Evolutionary conservation across 73 alveolate species (phyloP).

Genomic region (Symbiodinium pilosum): DNA sequence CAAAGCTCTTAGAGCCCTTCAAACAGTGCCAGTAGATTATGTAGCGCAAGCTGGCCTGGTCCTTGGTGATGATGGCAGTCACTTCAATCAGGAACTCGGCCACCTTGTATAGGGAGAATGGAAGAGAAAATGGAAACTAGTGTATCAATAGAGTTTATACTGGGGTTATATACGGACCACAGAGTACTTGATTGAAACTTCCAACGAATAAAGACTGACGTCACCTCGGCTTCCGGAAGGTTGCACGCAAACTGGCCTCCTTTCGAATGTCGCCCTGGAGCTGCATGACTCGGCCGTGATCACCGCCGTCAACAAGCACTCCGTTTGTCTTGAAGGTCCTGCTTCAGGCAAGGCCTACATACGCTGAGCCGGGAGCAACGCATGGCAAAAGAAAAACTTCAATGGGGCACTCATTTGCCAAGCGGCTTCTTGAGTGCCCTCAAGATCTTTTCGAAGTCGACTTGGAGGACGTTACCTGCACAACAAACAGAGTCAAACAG

Average conservation of each 20-base stretch:
- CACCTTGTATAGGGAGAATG: conserved; percentile 12
- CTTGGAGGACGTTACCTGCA: conserved; percentile 78
- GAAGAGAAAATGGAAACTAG: too few relatives aligned
- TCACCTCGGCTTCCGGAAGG: too few relatives aligned
- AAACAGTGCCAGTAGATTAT: too few relatives aligned
- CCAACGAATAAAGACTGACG: too few relatives aligned
- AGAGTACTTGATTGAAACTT: too few relatives aligned
- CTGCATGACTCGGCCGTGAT: conserved; percentile 93
- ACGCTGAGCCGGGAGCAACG: background rate
- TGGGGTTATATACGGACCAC: too few relatives aligned
- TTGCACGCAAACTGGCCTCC: conserved; percentile 12
- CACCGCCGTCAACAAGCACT: conserved; percentile 58
- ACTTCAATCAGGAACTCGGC: conserved; percentile 77
- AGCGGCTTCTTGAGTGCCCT: conserved; percentile 54
- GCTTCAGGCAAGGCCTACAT: background rate
- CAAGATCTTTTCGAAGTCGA: conserved; percentile 89
- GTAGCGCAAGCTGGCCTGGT: conserved; percentile 9
- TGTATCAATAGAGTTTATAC: too few relatives aligned
- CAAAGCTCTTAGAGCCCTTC: too few relatives aligned
- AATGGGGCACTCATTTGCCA: background rate
- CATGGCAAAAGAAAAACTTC: background rate
- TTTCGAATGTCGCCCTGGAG: conserved; percentile 94
- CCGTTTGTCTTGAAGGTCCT: conserved; percentile 94
- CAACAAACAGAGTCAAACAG: background rate
- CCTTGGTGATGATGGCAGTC: conserved; percentile 88